phyloP scores from a whole-genome alignment of 768 basidiomycete genomes.

The Mycena venus region DNA sequence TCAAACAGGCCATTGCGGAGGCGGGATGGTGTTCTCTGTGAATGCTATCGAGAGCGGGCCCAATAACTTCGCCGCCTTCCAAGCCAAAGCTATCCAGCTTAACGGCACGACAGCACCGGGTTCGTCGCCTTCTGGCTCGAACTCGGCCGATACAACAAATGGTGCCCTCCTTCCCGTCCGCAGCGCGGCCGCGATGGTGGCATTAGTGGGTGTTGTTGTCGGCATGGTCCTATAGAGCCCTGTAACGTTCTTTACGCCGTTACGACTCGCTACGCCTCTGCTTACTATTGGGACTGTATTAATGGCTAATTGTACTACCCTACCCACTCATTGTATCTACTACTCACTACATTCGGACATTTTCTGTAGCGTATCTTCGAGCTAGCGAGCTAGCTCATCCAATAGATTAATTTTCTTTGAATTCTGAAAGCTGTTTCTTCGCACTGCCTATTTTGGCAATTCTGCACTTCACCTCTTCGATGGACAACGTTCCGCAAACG shows the following conservation, averaged over 20 bases:
- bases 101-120: conserved; percentile 52
- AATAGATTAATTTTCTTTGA: conserved; percentile 12
- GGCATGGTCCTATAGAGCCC: conserved; percentile 36
- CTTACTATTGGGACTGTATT: conserved; percentile 9
- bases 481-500: conserved; percentile 14
- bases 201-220: conserved; percentile 35
- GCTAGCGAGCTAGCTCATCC: conserved; percentile 22
- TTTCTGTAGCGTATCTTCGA: conserved; percentile 28
- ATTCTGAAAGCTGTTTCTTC: neutral
- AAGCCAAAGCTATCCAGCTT: conserved; percentile 56
- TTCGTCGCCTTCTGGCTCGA: conserved; percentile 25
- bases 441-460: neutral
- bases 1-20: conserved; percentile 63
- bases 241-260: conserved; percentile 11
- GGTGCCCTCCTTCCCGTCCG: conserved; percentile 30
- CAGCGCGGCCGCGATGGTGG: conserved; percentile 43
- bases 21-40: conserved; percentile 72
- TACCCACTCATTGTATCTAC: conserved; percentile 23
- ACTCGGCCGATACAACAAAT: conserved; percentile 18
- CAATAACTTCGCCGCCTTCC: conserved; percentile 68
- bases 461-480: neutral
- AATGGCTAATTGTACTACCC: conserved; percentile 23
- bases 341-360: conserved; percentile 23
- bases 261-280: conserved; percentile 14
- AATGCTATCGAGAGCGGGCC: conserved; percentile 66